A percentile compares a stretch with the other conserved stretches of the same genome.
These are phyloP conservation scores for Thelonectria blattea DNA, from an alignment of 2,329 filamentous ascomycete genomes.

Conservation along the genomic window DNA sequence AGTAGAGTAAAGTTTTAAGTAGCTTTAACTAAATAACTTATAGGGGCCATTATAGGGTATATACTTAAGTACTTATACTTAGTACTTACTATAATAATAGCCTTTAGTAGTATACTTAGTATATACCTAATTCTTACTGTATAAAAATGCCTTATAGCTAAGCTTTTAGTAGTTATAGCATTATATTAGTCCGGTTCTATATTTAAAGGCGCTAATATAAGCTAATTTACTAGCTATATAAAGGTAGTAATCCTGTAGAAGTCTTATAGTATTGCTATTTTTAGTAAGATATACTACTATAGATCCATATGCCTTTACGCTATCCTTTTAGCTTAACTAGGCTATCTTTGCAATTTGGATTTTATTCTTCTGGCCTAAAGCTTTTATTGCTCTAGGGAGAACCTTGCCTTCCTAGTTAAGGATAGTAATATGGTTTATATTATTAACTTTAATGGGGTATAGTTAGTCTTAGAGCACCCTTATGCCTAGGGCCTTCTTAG, in stretches of 20 bases:
- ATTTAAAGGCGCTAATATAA: no score
- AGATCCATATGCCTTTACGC: no score
- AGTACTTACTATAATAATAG: background rate
- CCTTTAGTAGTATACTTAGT: conserved; percentile 2
- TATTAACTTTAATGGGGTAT: conserved; percentile 23
- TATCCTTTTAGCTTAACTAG: no score
- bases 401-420: conserved; percentile 29
- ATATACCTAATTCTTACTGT: conserved; percentile 12
- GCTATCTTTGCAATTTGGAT: conserved; percentile 31
- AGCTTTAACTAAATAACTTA: conserved; percentile 11
- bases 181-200: conserved; percentile 11
- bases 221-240: no score
- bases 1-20: conserved; percentile 1
- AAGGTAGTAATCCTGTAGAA: no score
- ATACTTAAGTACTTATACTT: background rate
- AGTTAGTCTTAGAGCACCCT: conserved; percentile 33
- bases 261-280: no score
- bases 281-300: no score
- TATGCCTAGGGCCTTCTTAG: conserved; percentile 16
- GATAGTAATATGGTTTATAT: conserved; percentile 10
- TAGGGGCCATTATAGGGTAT: conserved; percentile 4
- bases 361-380: conserved; percentile 33
- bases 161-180: conserved; percentile 14
- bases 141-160: conserved; percentile 17
- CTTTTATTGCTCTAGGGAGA: conserved; percentile 23